Base-by-base conservation (phyloP, 129 eudicot genomes). In the Flaveria sonorensis region DNA sequence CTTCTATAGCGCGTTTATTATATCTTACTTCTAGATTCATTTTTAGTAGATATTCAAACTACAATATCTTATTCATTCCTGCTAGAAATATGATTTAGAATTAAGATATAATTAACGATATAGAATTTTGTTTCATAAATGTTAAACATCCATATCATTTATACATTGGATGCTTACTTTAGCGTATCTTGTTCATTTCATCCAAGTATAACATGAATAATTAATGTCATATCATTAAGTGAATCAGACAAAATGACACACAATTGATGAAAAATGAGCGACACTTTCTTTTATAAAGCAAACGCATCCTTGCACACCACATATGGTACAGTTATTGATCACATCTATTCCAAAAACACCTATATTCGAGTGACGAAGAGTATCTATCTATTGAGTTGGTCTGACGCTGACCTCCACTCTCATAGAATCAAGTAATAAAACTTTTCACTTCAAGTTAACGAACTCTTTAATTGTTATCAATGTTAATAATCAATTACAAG, bases 181-280 rank as follows among this genome's bases (percentile, higher is more conserved):
- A 20, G 0, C 39, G 73, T 57, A 79, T 73, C 74, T 36, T 52
- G 55, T 80, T 80, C 79, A 26, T 55, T 80, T 60, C 45, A 79
- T 73, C 79, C 46, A 56, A 73, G 30, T 53, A 66, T 73, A 46
- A 45, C 15, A 24, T 56, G 79, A 73, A 53, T 73, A 64, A 65
- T 28, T 43, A 46, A 69, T 77, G 61, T 59, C 67, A 47, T 50
- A 61, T 62, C 36, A 32, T 59, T 26, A 6, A 57, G 12, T 61
- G 67, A 23, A 26, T 61, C 65, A 61, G 32, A 69, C 52, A 61
- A 10, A 43, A 57, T 46, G 63, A 70, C 51, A 65, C 7, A 61
- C 40, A 61, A 61, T 59, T 20, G 68, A 65, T 40, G 79, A 6
- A 40, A 80, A 80, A 65, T 20, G 51, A 78, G 68, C 66, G 15